Evolutionary conservation across 805 yeast genomes (phyloP), one percentile per base, ranked within the genome.

Genomic region (Torulaspora gathmanii): DNA sequence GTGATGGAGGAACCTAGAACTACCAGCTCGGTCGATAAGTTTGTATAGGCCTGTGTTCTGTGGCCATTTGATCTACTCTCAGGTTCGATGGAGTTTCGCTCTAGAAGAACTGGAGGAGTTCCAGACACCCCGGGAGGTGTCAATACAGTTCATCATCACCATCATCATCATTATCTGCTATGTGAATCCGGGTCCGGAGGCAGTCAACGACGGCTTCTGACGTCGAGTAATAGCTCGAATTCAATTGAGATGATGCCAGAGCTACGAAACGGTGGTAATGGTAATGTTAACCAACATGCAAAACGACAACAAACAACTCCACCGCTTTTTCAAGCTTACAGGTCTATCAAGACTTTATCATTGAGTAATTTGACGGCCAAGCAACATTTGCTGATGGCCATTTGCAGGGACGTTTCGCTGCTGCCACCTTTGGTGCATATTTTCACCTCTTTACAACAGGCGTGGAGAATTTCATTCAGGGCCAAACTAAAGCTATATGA

Each of bases 371-470:
- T 87, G 50, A 82, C 82, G 47, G 86, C 93, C 1, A 74, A 79
- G 50, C 89, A 86, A 55, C 93, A 86, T 60, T 73, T 85, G 47
- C 73, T 83, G 4, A 71, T 87, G 49, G 89, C 93, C 0, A 65
- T 81, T n/a, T 83, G 91, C 53, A 71, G 95, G 38, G 93, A 87
- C 55, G 69, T 86, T 23, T 86, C 95, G 2, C 69, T 89, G 4
- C 64, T 83, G 5, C 86, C 88, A 1, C 77, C 85, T n/a, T 57
- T 80, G 8, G 59, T 77, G 8, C 84, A 86, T 34, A 64, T 77
- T 10, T 63, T 70, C 33, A 70, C 65, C 31, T 70, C 81, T 13
- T 68, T 71, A 33, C 57, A 57, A 37, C 57, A 57, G 40, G 53
- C 62, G 7, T 60, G 59, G 57, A 41, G 44, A 12, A 42, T 52